Evolutionary conservation across 2,329 filamentous ascomycete species (phyloP), one percentile per base, ranked within the genome.

Genomic region (Mollisia scopiformis): DNA sequence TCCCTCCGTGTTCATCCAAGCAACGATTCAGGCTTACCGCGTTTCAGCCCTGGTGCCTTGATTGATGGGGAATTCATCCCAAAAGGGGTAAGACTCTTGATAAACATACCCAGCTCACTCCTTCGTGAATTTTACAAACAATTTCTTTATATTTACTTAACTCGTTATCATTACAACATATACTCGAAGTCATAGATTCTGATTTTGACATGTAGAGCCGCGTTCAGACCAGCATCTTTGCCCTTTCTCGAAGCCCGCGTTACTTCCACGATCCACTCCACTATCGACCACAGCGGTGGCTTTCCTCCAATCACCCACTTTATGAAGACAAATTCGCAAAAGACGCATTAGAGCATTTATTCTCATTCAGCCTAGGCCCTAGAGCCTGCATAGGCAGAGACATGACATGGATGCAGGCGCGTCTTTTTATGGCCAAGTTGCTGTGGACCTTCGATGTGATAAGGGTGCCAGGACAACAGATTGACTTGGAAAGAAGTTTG

Each of bases 391-490:
- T 46, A 13, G 52, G 56, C n/a, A 57, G n/a, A 16, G 66, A 47
- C 23, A 30, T 63, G 6, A 58, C 57, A 23, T 63, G 53, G 69
- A 57, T 55, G 35, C 50, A 74, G 59, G 37, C 68, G 27, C 63
- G 54, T 3, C 23, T 73, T 25, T 61, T 66, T 1, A n/a, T 74
- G 19, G 73, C 57, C 13, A 66, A 65, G 33, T 43, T 64, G 37
- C 14, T 68, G 23, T 66, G 50, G 35, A 33, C 35, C 2, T 66
- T 62, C 53, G 64, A 66, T 39, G 41, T 66, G 27, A 49, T 51
- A 47, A 35, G 3, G 41, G 31, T 51, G 3, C 49, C 47, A 19
- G 60, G 60, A 7, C 50, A 59, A 27, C 33, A 62, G 6, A 49
- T 56, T 14, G n/a, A 35, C 7, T 55, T 59, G 11, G 55, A 59